Evolutionary conservation across 2,329 filamentous ascomycete genomes (phyloP).

Genomic region (Trichoderma aggressivum): DNA sequence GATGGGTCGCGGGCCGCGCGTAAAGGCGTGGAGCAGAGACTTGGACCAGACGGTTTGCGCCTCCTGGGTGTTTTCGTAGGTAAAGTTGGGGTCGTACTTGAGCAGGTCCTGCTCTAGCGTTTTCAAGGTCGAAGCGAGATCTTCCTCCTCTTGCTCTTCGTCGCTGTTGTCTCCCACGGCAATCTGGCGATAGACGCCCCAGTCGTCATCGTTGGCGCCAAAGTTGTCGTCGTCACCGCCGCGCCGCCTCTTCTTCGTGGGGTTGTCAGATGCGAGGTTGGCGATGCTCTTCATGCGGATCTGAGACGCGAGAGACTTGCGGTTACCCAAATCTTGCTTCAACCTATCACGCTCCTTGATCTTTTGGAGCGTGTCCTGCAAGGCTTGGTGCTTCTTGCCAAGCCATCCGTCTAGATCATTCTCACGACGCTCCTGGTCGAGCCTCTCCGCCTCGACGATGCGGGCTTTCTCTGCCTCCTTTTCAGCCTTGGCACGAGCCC

Average conservation of each 20-base stretch:
- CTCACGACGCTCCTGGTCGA: slow-evolving; percentile 78
- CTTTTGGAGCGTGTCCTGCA: slow-evolving; percentile 67
- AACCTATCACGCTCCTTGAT: slow-evolving; percentile 93
- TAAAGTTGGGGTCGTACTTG: slow-evolving; percentile 81
- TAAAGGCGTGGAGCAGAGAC: slow-evolving; percentile 83
- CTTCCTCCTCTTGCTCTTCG: slow-evolving; percentile 90
- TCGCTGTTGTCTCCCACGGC: slow-evolving; percentile 78
- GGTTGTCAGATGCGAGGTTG: slow-evolving; percentile 87
- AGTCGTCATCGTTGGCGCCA: slow-evolving; percentile 94
- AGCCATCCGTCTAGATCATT: slow-evolving; percentile 86
- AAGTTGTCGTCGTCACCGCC: slow-evolving; percentile 95
- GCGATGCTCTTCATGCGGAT: slow-evolving; percentile 98
- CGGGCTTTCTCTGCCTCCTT: slow-evolving; percentile 91
- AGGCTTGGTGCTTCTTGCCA: slow-evolving; percentile 71
- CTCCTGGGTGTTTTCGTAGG: slow-evolving; percentile 86
- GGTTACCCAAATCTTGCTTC: slow-evolving; percentile 91
- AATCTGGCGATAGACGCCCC: slow-evolving; percentile 94
- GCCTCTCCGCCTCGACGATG: slow-evolving; percentile 74
- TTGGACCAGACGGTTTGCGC: slow-evolving; percentile 96
- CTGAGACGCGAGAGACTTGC: slow-evolving; percentile 92
- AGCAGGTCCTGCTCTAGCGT: slow-evolving; percentile 80
- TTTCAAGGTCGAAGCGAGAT: slow-evolving; percentile 70
- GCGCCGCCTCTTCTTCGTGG: slow-evolving; percentile 76
- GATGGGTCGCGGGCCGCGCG: slow-evolving; percentile 82
- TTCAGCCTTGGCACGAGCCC: slow-evolving; percentile 89